Base-by-base conservation (phyloP, 2,329 filamentous ascomycete genomes). In the Parasarocladium wereldwijsianum region DNA sequence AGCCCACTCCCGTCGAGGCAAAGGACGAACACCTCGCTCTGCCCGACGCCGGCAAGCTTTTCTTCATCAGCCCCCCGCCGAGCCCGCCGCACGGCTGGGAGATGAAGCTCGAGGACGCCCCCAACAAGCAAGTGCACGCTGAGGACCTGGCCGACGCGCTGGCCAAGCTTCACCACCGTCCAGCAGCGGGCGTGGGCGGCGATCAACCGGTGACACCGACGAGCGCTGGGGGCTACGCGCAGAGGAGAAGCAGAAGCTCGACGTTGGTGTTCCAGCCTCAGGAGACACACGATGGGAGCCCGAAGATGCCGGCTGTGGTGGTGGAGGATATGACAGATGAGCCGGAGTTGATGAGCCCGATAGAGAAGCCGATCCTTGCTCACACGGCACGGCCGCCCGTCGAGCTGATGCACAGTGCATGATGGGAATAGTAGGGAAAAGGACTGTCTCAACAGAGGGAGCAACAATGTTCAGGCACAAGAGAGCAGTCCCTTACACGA, bases 61-160 rank as follows among this genome's bases (percentile, higher is more conserved):
- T 79, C 60, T 79, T 80, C 58, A 79, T 80, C 51, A 75, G 69
- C 29, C 75, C 75, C 17, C 75, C 75, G 7, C 74, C 75, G 5
- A 71, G 64, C 34, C 74, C 75, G 24, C 75, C 75, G 3, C 71
- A 76, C 42, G 74, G 70, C 41, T 80, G 75, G 75, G 68, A 77
- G 55, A 65, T 73, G 54, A 64, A 64, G 39, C 55, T 77, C 26
- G 75, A 80, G 50, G 74, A 74, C 39, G 74, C 74, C 4, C 75
- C 75, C 34, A 80, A 80, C 50, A 77, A 76, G 54, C 61, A 66
- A 44, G 71, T 79, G 16, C 71, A 79, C 44, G 72, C 75, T 24
- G 72, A 79, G 34, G 75, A 80, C 46, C 58, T 80, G 16, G 74
- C 74, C 12, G 68, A 74, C 31, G 75, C 75, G 2, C 55, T 80